These are phyloP conservation scores for Linderniella brevidens DNA, from an alignment of 257 asterid species.

Conservation along the genomic window DNA sequence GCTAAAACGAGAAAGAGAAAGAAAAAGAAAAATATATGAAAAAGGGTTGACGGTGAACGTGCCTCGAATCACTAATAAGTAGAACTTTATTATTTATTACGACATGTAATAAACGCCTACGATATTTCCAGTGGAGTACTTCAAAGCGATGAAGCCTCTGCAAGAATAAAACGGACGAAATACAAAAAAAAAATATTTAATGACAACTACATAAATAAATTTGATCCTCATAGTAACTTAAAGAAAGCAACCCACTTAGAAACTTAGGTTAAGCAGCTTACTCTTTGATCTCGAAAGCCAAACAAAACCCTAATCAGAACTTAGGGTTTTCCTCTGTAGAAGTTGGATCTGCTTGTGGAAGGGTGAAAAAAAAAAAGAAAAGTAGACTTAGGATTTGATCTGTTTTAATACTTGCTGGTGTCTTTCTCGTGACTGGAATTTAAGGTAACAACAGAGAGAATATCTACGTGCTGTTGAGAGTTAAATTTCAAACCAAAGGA, in stretches of 20 bases:
- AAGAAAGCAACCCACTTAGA: not conserved
- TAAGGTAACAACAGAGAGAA: conserved; percentile 1
- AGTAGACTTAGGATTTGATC: not conserved
- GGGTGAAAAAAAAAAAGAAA: not conserved
- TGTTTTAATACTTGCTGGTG: not conserved
- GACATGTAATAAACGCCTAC: too few relatives aligned
- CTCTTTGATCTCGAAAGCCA: conserved; percentile 4
- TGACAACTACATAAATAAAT: not conserved
- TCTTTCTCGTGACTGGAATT: conserved; percentile 48
- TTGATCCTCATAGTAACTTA: conserved; percentile 3
- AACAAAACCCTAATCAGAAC: conserved; percentile 8
- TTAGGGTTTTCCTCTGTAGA: conserved; percentile 5
- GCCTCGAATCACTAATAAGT: conserved; percentile 11
- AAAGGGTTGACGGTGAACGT: conserved; percentile 12
- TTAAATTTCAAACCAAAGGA: not conserved
- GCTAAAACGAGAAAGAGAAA: not conserved
- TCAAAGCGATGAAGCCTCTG: too few relatives aligned
- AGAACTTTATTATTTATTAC: not conserved
- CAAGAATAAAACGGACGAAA: too few relatives aligned
- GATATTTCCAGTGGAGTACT: too few relatives aligned
- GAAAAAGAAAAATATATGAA: not conserved
- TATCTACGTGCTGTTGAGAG: too few relatives aligned
- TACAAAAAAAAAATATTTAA: too few relatives aligned
- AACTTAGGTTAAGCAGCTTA: not conserved
- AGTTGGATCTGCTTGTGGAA: conserved; percentile 15